Evolutionary conservation across 257 asterid species (phyloP).

Genomic region (Forsythia viridissima): DNA sequence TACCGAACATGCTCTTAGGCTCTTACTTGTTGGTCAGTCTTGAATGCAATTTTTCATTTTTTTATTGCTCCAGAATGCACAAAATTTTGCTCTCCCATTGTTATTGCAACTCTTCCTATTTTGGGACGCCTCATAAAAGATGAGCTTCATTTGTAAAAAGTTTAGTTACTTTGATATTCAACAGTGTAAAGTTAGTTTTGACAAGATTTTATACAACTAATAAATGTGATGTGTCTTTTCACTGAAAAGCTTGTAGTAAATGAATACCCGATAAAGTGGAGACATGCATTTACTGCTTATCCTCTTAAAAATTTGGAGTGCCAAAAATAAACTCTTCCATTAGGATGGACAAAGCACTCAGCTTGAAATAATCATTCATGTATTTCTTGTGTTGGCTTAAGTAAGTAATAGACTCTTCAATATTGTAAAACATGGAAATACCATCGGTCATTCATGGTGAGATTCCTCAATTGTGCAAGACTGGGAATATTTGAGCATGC

Average conservation of each 20-base stretch:
- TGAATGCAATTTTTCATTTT: not conserved
- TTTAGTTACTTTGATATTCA: not conserved
- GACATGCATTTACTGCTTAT: not conserved
- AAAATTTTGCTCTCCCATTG: not conserved
- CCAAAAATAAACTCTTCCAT: not conserved
- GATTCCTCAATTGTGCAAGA: too few species aligned
- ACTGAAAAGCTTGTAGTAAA: slow-evolving; percentile 3
- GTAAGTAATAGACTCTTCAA: not conserved
- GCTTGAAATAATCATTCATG: not conserved
- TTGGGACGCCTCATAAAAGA: not conserved
- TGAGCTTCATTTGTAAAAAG: not conserved
- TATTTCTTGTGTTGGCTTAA: not conserved
- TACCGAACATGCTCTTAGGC: too few species aligned
- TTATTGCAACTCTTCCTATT: not conserved
- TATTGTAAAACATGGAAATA: not conserved
- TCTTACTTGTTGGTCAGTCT: not conserved
- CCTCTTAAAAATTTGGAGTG: not conserved
- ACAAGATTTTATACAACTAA: slow-evolving; percentile 2
- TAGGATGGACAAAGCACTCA: slow-evolving; percentile 2
- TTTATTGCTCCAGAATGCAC: not conserved
- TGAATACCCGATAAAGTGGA: not conserved
- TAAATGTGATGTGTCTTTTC: not conserved
- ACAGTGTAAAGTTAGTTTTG: slow-evolving; percentile 9
- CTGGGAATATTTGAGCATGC: too few species aligned
- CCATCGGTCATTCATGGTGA: not conserved